Evolutionary conservation across 305 asterid genomes (phyloP).

Genomic region (Fraxinus ornus): DNA sequence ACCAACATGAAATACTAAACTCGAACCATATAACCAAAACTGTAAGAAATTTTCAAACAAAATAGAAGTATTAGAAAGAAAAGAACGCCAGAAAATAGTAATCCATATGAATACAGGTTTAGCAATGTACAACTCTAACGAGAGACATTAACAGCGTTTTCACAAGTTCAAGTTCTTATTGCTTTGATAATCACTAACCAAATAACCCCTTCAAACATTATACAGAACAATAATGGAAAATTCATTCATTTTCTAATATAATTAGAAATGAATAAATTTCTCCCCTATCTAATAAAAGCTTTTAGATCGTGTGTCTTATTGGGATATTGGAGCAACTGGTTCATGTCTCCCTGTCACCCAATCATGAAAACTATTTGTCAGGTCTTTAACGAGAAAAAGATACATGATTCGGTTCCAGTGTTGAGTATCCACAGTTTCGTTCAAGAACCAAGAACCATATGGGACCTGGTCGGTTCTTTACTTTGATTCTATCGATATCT

Average conservation of each 20-base stretch:
- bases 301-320: background rate
- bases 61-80: background rate
- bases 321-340: background rate
- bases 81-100: background rate
- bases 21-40: background rate
- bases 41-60: background rate
- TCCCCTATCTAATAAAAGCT: background rate
- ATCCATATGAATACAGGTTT: background rate
- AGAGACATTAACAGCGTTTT: background rate
- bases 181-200: background rate
- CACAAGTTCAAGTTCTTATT: background rate
- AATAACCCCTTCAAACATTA: background rate
- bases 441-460: background rate
- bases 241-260: background rate
- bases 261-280: background rate
- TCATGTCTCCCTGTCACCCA: background rate
- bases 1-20: conserved; percentile 11
- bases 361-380: background rate
- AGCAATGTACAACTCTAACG: background rate
- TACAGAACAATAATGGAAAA: background rate
- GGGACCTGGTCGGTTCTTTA: background rate
- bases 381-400: background rate
- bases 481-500: background rate
- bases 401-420: background rate
- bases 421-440: background rate